Conservation (phyloP, 768 basidiomycete genomes). For the Auriculariales sp. region DNA sequence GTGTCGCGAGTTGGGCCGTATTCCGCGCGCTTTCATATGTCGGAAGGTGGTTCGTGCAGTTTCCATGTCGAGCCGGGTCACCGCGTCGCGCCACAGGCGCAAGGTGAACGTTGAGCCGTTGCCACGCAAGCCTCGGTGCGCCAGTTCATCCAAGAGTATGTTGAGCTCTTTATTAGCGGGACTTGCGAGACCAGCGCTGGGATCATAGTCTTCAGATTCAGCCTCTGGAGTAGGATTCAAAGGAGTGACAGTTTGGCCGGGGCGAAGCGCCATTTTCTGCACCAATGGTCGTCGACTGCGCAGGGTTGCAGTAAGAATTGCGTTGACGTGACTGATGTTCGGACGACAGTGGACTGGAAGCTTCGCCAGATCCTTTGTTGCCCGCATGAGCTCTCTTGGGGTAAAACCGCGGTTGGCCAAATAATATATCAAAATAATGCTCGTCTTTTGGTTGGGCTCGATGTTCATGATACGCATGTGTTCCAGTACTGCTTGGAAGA, state of each 20-base stretch:
- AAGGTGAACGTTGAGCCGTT: slow-evolving; percentile 45
- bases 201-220: neutral
- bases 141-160: neutral
- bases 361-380: slow-evolving; percentile 25
- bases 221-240: neutral
- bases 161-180: neutral
- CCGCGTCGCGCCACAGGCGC: slow-evolving; percentile 48
- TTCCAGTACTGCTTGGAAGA: neutral
- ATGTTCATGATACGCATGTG: slow-evolving; percentile 37
- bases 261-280: slow-evolving; percentile 19
- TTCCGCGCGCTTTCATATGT: slow-evolving; percentile 46
- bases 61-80: slow-evolving; percentile 33
- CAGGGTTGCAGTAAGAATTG: slow-evolving; percentile 36
- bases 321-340: slow-evolving; percentile 43
- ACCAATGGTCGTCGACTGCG: slow-evolving; percentile 34
- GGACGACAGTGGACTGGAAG: slow-evolving; percentile 24
- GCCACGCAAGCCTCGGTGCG: slow-evolving; percentile 21
- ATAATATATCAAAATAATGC: slow-evolving; percentile 39
- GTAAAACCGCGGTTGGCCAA: slow-evolving; percentile 29
- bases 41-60: slow-evolving; percentile 41
- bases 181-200: slow-evolving; percentile 2
- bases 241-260: slow-evolving; percentile 22
- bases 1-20: slow-evolving; percentile 61
- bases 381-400: slow-evolving; percentile 31
- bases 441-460: slow-evolving; percentile 36